Conservation (phyloP, 371 early-diverging fungal genomes). For the Parasitella parasitica region DNA sequence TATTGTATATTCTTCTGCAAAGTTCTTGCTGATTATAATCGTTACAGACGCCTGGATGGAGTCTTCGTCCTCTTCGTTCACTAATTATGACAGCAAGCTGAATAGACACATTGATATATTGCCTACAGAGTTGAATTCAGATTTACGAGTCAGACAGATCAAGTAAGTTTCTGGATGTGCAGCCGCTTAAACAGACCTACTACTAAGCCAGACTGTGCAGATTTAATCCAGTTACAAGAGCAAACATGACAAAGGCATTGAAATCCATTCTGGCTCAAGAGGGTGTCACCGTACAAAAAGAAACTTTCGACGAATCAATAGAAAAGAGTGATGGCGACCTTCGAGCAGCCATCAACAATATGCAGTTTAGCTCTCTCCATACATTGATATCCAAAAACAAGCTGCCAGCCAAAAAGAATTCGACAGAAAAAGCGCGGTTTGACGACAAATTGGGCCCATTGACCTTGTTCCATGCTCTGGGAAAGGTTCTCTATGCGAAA, state of each 20-base stretch:
- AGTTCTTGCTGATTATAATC: conserved; percentile 28
- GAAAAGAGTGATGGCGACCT: conserved; percentile 39
- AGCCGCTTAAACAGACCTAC: not conserved
- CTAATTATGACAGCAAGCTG: not conserved
- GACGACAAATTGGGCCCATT: conserved; percentile 17
- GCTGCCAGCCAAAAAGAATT: conserved; percentile 2
- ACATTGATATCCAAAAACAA: not conserved
- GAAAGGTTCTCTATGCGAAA: conserved; percentile 45
- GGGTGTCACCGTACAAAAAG: not conserved
- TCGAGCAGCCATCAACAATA: conserved; percentile 37
- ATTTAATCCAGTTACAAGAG: conserved; percentile 25
- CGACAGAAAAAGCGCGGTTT: not conserved
- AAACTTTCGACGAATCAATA: conserved; percentile 11
- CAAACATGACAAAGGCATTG: conserved; percentile 13
- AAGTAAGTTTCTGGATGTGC: not conserved
- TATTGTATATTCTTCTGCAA: not conserved
- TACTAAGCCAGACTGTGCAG: conserved; percentile 12
- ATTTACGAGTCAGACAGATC: not conserved
- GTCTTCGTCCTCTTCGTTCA: not conserved
- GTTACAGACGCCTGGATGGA: conserved; percentile 18
- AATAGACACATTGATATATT: conserved; percentile 2
- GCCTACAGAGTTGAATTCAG: conserved; percentile 5
- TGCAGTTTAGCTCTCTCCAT: conserved; percentile 33
- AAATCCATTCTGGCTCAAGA: conserved; percentile 13
- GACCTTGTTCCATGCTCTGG: conserved; percentile 40